phyloP scores from a whole-genome alignment of 2,329 filamentous ascomycete genomes.

The Sarocladium strictum region DNA sequence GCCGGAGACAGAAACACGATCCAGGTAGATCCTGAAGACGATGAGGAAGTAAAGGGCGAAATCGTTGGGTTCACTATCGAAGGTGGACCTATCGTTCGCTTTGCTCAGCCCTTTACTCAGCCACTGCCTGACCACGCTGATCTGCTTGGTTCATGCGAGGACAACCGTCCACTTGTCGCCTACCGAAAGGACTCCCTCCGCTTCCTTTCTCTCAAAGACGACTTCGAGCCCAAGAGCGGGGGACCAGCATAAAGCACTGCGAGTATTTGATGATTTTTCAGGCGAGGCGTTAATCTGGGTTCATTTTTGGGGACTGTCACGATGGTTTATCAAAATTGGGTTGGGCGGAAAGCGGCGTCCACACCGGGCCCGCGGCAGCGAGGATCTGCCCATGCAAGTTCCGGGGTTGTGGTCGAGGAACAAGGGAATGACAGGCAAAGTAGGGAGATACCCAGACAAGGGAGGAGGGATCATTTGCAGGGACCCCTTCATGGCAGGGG shows the following conservation, averaged over 20 bases:
- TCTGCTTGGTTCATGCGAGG: slow-evolving; percentile 29
- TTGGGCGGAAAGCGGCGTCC: slow-evolving; percentile 4
- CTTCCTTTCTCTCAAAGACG: slow-evolving; percentile 19
- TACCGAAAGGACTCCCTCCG: slow-evolving; percentile 29
- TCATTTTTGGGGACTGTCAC: background rate
- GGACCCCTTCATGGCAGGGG: background rate
- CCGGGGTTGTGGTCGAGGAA: slow-evolving; percentile 2
- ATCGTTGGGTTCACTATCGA: slow-evolving; percentile 40
- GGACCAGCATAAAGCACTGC: background rate
- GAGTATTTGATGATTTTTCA: background rate
- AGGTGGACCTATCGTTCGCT: slow-evolving; percentile 40
- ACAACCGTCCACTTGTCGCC: slow-evolving; percentile 31
- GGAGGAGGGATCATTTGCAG: slow-evolving; percentile 2
- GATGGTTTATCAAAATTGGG: background rate
- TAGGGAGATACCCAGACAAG: background rate
- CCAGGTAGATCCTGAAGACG: slow-evolving; percentile 25
- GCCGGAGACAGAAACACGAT: slow-evolving; percentile 28
- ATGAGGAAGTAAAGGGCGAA: slow-evolving; percentile 25
- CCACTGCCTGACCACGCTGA: slow-evolving; percentile 25
- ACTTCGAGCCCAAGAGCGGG: background rate
- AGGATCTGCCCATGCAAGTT: background rate
- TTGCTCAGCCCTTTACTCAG: slow-evolving; percentile 25
- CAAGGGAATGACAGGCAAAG: background rate
- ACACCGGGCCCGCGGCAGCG: background rate
- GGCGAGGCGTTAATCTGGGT: background rate